Percentiles rank a stretch among this genome's conserved stretches.
Evolutionary conservation across 306 rosid species (phyloP).

Genomic region (Vigna nakashimae): DNA sequence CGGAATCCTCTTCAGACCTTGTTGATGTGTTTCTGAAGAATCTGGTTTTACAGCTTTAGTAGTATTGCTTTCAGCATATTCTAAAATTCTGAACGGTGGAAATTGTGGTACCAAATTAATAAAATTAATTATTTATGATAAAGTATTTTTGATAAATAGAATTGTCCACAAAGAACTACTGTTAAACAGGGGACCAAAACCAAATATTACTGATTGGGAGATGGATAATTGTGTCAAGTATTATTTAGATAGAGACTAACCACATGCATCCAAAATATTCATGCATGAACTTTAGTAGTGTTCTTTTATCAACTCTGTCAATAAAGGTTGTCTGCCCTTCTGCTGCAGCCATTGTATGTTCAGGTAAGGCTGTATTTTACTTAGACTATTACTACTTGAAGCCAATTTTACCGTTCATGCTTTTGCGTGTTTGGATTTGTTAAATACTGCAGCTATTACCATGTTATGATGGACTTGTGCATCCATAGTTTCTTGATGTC

Average conservation of each 20-base stretch:
- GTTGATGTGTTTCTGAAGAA: slow-evolving; percentile 45
- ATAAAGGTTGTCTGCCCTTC: slow-evolving; percentile 25
- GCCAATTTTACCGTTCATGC: slow-evolving; percentile 9
- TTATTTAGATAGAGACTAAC: slow-evolving; percentile 29
- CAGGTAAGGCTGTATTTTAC: slow-evolving; percentile 31
- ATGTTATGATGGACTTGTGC: not conserved
- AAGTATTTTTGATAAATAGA: slow-evolving; percentile 3
- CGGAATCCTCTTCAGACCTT: slow-evolving; percentile 54
- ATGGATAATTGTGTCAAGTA: slow-evolving; percentile 16
- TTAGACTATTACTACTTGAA: slow-evolving; percentile 19
- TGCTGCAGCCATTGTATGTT: slow-evolving; percentile 26
- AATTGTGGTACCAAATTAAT: slow-evolving; percentile 17
- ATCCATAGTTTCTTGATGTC: slow-evolving; percentile 11
- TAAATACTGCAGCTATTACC: slow-evolving; percentile 22
- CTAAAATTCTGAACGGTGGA: slow-evolving; percentile 6
- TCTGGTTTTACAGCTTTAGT: slow-evolving; percentile 32
- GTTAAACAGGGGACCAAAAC: slow-evolving; percentile 29
- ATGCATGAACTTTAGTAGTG: slow-evolving; percentile 28
- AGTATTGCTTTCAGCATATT: slow-evolving; percentile 37
- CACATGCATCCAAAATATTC: slow-evolving; percentile 11
- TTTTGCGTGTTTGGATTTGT: slow-evolving; percentile 33
- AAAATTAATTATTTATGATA: slow-evolving; percentile 9
- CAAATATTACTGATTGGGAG: slow-evolving; percentile 9
- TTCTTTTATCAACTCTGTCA: slow-evolving; percentile 29
- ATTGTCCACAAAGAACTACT: slow-evolving; percentile 26